Base-by-base conservation (phyloP, 2,329 filamentous ascomycete genomes). In the Aspergillus terreus region DNA sequence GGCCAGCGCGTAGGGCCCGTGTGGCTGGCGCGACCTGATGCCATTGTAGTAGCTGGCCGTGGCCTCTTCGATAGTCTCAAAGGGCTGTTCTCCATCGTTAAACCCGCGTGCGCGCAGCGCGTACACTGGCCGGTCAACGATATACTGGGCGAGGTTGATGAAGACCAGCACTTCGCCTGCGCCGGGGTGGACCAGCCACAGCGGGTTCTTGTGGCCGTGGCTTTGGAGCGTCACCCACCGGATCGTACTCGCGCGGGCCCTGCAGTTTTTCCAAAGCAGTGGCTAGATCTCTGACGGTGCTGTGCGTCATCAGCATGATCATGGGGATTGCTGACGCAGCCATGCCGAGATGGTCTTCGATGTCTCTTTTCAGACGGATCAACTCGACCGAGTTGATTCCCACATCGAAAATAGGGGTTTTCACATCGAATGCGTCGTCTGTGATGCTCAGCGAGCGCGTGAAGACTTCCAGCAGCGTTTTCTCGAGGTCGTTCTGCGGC, bases 1-100 rank as follows among this genome's bases (percentile, higher is more conserved):
- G 0, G 76, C 75, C 1, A 82, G 59, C 0, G 75, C 75, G 54
- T 82, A 82, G 0, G 79, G 79, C 0, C 80, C 78, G 0, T 63
- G 12, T 0, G 78, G 77, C 51, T 82, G 79, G 1, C 50, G 52
- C 4, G 49, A 21, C 15, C 69, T 68, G 35, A 82, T 74, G 0
- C 71, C 69, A 0, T 46, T 35, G 9, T 64, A 53, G 58, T 82
- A 82, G 0, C 62, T 70, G 1, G 57, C 50, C 1, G 78, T 63
- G 0, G 67, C 60, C 43, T 82, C 76, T 0, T 56, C 47, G 17
- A 81, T 65, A 25, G 45, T 58, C 0, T 42, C 48, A 60, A 79
- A 79, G 40, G 53, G 59, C 0, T 49, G 4, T 41, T 79, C 69
- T 14, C 65, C 68, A 5, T 53, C 51, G 44, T 57, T 47, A 54